Evolutionary conservation across 192 early-diverging fungal species (phyloP), one percentile per base, ranked within the genome.

Genomic region (Umbelopsis sp.): DNA sequence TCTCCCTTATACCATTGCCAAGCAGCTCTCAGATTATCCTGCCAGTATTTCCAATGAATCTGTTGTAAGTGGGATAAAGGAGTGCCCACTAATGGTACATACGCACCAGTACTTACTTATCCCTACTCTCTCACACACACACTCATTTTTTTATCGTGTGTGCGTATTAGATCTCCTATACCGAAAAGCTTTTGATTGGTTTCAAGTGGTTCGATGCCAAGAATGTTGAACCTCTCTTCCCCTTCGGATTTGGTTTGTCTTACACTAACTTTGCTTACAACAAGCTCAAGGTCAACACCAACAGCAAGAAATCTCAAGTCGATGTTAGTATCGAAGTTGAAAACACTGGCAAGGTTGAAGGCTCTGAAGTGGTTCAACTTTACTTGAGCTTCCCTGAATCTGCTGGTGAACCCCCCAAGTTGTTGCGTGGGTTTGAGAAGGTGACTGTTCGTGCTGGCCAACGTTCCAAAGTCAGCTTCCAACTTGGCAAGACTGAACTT

Each of bases 181-280:
- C 26, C 4, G 89, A 91, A 78, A 81, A 83, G 20, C 66, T 86
- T 6, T 69, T 81, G 21, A 68, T 90, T 36, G 89, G 85, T 65
- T 91, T 91, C 76, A 71, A 85, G 17, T 83, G 73, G 50, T 74
- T 74, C 67, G 82, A 91, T 32, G 69, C 71, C 26, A 66, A 79
- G 34, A 68, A 70, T 50, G 80, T 90, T 72, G 59, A 56, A 14
- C 88, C 88, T 68, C 25, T 84, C 47, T 88, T 85, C 66, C 66
- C 32, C 29, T 91, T 91, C 69, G 89, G 89, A 6, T 79, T 81
- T 67, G 89, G 89, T 65, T 71, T 91, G 4, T 91, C 90, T 6
- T 91, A 91, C 80, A 89, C 90, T 11, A 80, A 22, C 0, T 91
- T 91, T 67, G 21, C 68, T 1, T 91, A 91, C 69, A 68, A 56